Percentiles rank a stretch among this genome's conserved stretches.
These are phyloP conservation scores for Phytophthora crassamura DNA, from an alignment of 352 stramenopile genomes.

Conservation along the genomic window DNA sequence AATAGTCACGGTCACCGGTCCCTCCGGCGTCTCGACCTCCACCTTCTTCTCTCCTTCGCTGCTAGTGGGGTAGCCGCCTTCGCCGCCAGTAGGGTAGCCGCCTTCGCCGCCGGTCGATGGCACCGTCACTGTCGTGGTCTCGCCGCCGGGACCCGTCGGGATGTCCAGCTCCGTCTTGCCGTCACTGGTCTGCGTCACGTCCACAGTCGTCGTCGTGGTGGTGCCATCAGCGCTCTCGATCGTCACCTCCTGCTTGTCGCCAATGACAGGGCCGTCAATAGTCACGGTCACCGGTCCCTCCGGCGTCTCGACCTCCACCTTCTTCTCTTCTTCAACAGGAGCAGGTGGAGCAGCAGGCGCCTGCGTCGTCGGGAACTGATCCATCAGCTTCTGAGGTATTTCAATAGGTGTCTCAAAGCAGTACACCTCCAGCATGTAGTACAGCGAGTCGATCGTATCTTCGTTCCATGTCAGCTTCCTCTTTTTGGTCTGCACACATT, in stretches of 20 bases:
- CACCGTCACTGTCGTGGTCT: constrained; percentile 6
- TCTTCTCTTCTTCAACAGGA: background rate
- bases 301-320: too few species aligned
- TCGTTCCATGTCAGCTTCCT: constrained; percentile 31
- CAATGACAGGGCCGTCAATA: background rate
- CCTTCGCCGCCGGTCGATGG: background rate
- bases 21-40: too few species aligned
- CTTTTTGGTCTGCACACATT: constrained; percentile 33
- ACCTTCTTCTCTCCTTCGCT: too few species aligned
- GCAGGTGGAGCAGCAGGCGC: constrained; percentile 2
- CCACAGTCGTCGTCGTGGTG: constrained; percentile 4
- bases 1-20: background rate
- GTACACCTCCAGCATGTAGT: constrained; percentile 49
- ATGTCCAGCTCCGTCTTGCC: constrained; percentile 16
- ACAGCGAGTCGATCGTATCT: constrained; percentile 42
- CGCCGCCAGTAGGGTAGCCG: too few species aligned
- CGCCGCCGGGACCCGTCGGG: constrained; percentile 16
- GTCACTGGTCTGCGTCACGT: background rate
- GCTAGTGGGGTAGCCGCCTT: too few species aligned
- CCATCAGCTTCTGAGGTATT: constrained; percentile 39
- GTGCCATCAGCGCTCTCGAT: constrained; percentile 13
- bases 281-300: constrained; percentile 1
- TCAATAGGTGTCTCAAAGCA: constrained; percentile 41
- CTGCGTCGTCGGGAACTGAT: constrained; percentile 34
- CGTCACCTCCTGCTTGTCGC: constrained; percentile 14